Evolutionary conservation across 1,139 yeast genomes (phyloP), one percentile per base, ranked within the genome.

Genomic region (Hyphopichia fennica): DNA sequence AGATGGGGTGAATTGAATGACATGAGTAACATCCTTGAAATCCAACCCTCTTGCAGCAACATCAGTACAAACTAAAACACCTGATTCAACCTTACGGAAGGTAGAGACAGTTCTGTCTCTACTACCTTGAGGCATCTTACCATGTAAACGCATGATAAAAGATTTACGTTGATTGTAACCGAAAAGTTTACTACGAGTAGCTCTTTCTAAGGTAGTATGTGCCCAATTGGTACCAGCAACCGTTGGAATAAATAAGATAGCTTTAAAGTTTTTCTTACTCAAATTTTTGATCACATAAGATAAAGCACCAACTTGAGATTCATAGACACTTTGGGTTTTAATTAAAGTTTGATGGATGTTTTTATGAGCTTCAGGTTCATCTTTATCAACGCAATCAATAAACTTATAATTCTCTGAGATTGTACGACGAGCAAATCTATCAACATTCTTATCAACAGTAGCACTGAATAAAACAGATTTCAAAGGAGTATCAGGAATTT

Each of bases 21-120:
- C 96, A 55, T 87, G 86, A 22, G 87, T 69, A 28, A 93, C 95
- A 53, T 81, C 81, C 39, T 90, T 91, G 75, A 90, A 87, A 69
- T 90, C 96, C 83, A 93, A 83, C 56, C 99, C 98, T 69, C 98
- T 82, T 3, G 98, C 97, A 49, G 93, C 96, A 42, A 93, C 97
- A 65, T 91, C 96, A 2, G 96, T 88, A 37, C 95, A 85, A 39
- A 91, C 78, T 43, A 91, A 72, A 34, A 91, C 58, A 43, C 87
- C 84, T 22, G 69, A 65, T 33, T 65, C 56, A 25, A 72, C 56
- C 35, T 57, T 61, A 57, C 85, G 77, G 72, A 85, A 88, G 18
- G 54, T 59, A 41, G 68, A 69, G 43, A 87, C 82, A 20, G 80
- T 64, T 45, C 72, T 65, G 56, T 82, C 84, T 62, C 96, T 80